Evolutionary conservation across 208 protist genomes (phyloP).

Genomic region (Trypanosoma congolense): DNA sequence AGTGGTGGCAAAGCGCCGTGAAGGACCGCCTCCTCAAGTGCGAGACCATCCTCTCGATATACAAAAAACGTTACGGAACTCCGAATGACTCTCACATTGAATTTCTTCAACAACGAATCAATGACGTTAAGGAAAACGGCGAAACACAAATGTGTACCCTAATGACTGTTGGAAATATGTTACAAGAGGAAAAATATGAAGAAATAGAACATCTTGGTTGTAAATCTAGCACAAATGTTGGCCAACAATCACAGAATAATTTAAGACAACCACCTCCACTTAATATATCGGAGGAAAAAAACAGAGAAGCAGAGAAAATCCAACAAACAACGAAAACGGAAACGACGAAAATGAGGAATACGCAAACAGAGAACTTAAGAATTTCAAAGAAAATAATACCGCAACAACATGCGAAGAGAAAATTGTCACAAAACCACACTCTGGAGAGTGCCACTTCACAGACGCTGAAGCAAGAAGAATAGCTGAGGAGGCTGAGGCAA

Average conservation of each 20-base stretch:
- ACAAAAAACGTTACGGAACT: constrained; percentile 13
- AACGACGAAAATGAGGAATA: constrained; percentile 4
- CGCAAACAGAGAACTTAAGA: not conserved
- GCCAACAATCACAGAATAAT: not conserved
- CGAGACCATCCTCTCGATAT: constrained; percentile 27
- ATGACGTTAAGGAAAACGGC: constrained; percentile 21
- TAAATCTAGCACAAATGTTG: not conserved
- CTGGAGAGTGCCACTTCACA: too few relatives aligned
- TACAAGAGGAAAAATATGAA: constrained; percentile 58
- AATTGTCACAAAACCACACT: too few relatives aligned
- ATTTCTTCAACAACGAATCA: constrained; percentile 25
- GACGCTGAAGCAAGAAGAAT: not conserved
- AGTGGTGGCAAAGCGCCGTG: constrained; percentile 51
- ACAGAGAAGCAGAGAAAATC: too few relatives aligned
- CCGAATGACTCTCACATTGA: not conserved
- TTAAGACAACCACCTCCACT: not conserved
- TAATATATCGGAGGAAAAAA: not conserved
- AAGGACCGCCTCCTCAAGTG: constrained; percentile 38
- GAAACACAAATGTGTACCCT: constrained; percentile 36
- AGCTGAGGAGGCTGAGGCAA: not conserved
- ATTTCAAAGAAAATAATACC: not conserved
- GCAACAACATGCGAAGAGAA: too few relatives aligned
- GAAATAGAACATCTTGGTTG: constrained; percentile 20
- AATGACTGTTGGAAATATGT: constrained; percentile 33
- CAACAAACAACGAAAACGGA: constrained; percentile 1